Conservation (phyloP, 768 basidiomycete genomes). For the Kwoniella sp. region DNA sequence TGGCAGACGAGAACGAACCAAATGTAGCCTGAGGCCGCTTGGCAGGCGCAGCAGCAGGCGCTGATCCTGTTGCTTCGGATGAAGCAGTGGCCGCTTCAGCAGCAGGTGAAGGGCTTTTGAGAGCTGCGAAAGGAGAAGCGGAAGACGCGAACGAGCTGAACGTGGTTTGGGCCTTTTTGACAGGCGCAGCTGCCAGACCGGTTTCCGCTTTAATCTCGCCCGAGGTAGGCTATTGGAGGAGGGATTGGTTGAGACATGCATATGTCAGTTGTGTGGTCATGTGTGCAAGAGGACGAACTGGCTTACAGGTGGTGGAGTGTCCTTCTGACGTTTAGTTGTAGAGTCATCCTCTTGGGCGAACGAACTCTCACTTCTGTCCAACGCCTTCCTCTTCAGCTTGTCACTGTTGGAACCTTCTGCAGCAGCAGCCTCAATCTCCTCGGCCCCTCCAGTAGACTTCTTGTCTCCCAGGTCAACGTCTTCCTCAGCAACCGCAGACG, state of each 20-base stretch:
- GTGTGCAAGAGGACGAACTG: neutral
- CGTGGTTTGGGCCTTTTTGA: conserved; percentile 25
- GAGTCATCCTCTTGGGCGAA: conserved; percentile 23
- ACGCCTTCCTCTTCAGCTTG: conserved; percentile 44
- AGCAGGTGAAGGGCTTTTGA: conserved; percentile 18
- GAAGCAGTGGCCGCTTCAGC: neutral
- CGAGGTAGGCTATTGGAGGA: conserved; percentile 6
- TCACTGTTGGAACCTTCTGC: conserved; percentile 19
- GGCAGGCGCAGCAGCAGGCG: conserved; percentile 14
- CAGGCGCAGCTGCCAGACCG: neutral
- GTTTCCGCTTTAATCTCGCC: neutral
- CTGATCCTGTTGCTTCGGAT: neutral
- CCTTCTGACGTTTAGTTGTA: conserved; percentile 38
- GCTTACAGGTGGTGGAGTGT: conserved; percentile 29
- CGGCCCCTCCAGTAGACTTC: neutral
- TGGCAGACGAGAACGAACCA: conserved; percentile 40
- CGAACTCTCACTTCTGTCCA: conserved; percentile 45
- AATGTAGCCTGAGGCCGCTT: conserved; percentile 53
- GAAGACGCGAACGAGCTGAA: conserved; percentile 45
- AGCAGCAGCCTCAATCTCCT: conserved; percentile 20
- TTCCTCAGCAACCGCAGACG: neutral
- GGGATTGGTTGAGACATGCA: no score
- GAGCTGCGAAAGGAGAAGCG: conserved; percentile 37
- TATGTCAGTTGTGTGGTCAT: neutral
- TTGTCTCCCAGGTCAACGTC: neutral